These are phyloP conservation scores for Hygrophoropsis aurantiaca DNA, from an alignment of 768 basidiomycete genomes.

Conservation along the genomic window DNA sequence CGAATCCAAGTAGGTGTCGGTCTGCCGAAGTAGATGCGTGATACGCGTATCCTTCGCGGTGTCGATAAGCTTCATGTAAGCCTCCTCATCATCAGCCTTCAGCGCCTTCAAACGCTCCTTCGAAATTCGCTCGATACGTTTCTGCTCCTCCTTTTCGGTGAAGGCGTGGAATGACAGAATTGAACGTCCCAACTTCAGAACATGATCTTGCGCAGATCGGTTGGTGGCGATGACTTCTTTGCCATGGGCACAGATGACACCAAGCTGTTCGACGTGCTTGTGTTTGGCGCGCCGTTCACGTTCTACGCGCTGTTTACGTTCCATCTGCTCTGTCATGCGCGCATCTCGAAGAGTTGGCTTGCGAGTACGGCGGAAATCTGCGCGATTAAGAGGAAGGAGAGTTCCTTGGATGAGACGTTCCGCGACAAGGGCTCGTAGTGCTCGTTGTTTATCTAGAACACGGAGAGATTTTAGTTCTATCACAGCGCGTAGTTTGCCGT, in stretches of 20 bases:
- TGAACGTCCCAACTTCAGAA: slow-evolving; percentile 63
- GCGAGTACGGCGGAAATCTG: slow-evolving; percentile 84
- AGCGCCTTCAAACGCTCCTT: slow-evolving; percentile 98
- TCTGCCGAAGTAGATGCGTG: slow-evolving; percentile 92
- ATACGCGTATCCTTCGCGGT: slow-evolving; percentile 99
- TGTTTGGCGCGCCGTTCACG: slow-evolving; percentile 93
- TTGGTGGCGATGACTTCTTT: slow-evolving; percentile 69
- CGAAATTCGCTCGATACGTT: slow-evolving; percentile 89
- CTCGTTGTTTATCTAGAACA: slow-evolving; percentile 89
- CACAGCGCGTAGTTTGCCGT: slow-evolving; percentile 83
- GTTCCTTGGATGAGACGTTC: slow-evolving; percentile 87
- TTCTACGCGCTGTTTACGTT: slow-evolving; percentile 88
- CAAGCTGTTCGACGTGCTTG: slow-evolving; percentile 94
- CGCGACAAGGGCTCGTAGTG: slow-evolving; percentile 80
- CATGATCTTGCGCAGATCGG: slow-evolving; percentile 63
- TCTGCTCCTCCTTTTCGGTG: slow-evolving; percentile 98
- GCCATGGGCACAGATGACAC: slow-evolving; percentile 82
- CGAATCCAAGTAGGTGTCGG: slow-evolving; percentile 92
- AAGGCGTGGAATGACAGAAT: slow-evolving; percentile 83
- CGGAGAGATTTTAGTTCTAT: slow-evolving; percentile 92
- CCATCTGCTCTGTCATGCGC: slow-evolving; percentile 82
- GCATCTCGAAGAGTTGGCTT: slow-evolving; percentile 89
- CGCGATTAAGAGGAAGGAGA: slow-evolving; percentile 86
- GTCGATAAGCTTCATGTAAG: slow-evolving; percentile 98
- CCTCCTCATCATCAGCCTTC: slow-evolving; percentile 98